These are phyloP conservation scores for Neurospora sp. DNA, from an alignment of 495 filamentous ascomycete species.

Conservation along the genomic window DNA sequence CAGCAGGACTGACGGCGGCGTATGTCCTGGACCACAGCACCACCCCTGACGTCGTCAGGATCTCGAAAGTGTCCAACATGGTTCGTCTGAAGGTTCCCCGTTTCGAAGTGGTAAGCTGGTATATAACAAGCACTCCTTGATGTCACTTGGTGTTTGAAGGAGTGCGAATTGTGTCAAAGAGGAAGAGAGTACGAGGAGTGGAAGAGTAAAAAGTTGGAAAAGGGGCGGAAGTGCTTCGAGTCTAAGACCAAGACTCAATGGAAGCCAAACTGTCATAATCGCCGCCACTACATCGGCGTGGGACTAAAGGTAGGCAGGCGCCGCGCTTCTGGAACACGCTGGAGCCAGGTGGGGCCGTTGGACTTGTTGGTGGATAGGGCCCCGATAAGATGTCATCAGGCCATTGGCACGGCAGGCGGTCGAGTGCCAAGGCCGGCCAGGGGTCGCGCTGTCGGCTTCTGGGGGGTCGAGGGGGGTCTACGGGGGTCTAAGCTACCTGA, in stretches of 20 bases:
- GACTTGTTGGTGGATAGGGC: neutral
- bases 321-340: constrained; percentile 4
- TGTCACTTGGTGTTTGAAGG: neutral
- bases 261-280: constrained; percentile 5
- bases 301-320: neutral
- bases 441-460: neutral
- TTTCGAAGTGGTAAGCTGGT: neutral
- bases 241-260: constrained; percentile 1
- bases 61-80: constrained; percentile 95
- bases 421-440: neutral
- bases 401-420: neutral
- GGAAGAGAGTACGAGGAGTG: neutral
- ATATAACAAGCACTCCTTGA: neutral
- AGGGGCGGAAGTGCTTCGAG: neutral
- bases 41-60: constrained; percentile 88
- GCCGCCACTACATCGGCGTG: neutral
- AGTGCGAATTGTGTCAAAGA: neutral
- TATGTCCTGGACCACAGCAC: constrained; percentile 93
- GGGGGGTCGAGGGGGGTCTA: neutral
- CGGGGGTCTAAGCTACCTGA: neutral
- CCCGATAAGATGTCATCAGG: neutral
- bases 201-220: neutral
- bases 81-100: neutral
- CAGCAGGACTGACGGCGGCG: constrained; percentile 61
- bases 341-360: neutral